Conservation (phyloP, 345 rosid genomes). For the Rubroshorea leprosula region DNA sequence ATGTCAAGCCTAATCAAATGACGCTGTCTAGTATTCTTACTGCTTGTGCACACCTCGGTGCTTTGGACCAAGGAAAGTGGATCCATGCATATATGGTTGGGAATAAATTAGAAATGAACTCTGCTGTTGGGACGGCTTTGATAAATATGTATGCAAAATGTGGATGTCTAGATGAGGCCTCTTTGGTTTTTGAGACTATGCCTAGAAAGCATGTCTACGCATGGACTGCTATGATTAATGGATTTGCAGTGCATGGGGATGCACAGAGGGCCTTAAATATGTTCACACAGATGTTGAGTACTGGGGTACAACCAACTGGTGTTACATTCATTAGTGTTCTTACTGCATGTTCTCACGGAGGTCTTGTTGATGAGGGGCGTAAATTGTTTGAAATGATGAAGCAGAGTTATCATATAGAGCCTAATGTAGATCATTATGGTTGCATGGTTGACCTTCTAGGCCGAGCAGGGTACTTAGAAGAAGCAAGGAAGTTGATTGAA, state of each 20-base stretch:
- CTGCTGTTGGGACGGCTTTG: slow-evolving; percentile 21
- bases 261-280: slow-evolving; percentile 28
- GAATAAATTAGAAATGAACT: slow-evolving; percentile 17
- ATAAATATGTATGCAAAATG: slow-evolving; percentile 35
- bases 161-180: slow-evolving; percentile 28
- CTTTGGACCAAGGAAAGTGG: slow-evolving; percentile 27
- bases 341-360: slow-evolving; percentile 42
- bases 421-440: slow-evolving; percentile 40
- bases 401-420: slow-evolving; percentile 18
- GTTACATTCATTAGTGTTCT: slow-evolving; percentile 42
- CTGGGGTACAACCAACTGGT: slow-evolving; percentile 33
- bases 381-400: slow-evolving; percentile 31
- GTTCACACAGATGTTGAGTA: slow-evolving; percentile 31
- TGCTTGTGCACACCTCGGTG: slow-evolving; percentile 29
- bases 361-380: slow-evolving; percentile 40
- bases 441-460: slow-evolving; percentile 44
- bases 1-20: slow-evolving; percentile 21
- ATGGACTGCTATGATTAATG: slow-evolving; percentile 46
- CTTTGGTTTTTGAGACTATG: slow-evolving; percentile 19
- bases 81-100: slow-evolving; percentile 19
- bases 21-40: slow-evolving; percentile 27
- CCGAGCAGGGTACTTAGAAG: slow-evolving; percentile 37
- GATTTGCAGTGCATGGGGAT: slow-evolving; percentile 44
- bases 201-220: slow-evolving; percentile 24
- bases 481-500: slow-evolving; percentile 37